Evolutionary conservation across 768 basidiomycete species (phyloP).

Genomic region (Russula olivacea): DNA sequence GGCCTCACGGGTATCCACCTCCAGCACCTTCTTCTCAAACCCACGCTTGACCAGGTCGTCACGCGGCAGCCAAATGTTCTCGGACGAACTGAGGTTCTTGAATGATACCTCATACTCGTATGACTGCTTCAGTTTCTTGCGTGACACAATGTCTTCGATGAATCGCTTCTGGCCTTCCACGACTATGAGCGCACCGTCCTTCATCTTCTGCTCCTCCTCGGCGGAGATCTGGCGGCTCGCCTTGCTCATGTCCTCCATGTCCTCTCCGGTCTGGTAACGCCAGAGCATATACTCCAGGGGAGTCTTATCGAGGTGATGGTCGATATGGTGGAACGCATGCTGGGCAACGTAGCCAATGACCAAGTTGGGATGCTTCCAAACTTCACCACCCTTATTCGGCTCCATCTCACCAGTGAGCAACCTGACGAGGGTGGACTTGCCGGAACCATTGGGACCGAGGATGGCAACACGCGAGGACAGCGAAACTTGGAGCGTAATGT

Average conservation of each 20-base stretch:
- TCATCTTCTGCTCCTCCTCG: constrained; percentile 92
- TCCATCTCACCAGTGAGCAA: constrained; percentile 96
- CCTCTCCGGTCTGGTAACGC: constrained; percentile 99
- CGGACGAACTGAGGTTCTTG: constrained; percentile 90
- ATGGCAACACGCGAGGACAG: constrained; percentile 97
- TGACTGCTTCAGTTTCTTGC: constrained; percentile 99
- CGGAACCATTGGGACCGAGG: constrained; percentile 98
- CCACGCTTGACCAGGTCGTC: constrained; percentile 97
- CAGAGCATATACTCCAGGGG: constrained; percentile 99
- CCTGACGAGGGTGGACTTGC: constrained; percentile 96
- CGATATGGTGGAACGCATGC: constrained; percentile 99
- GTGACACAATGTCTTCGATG: constrained; percentile 84
- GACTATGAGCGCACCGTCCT: constrained; percentile 81
- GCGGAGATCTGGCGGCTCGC: constrained; percentile 81
- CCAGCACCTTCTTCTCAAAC: constrained; percentile 98
- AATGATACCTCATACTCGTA: constrained; percentile 98
- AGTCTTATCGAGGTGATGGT: constrained; percentile 97
- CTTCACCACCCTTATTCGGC: constrained; percentile 92
- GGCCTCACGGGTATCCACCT: constrained; percentile 95
- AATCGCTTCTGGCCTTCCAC: constrained; percentile 92
- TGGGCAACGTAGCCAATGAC: constrained; percentile 99
- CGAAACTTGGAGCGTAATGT: constrained; percentile 95
- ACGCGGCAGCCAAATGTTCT: constrained; percentile 97
- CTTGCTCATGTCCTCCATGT: constrained; percentile 95
- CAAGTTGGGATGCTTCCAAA: constrained; percentile 99